Conservation (phyloP, 163 green algal genomes). For the Chlorella variabilis region DNA sequence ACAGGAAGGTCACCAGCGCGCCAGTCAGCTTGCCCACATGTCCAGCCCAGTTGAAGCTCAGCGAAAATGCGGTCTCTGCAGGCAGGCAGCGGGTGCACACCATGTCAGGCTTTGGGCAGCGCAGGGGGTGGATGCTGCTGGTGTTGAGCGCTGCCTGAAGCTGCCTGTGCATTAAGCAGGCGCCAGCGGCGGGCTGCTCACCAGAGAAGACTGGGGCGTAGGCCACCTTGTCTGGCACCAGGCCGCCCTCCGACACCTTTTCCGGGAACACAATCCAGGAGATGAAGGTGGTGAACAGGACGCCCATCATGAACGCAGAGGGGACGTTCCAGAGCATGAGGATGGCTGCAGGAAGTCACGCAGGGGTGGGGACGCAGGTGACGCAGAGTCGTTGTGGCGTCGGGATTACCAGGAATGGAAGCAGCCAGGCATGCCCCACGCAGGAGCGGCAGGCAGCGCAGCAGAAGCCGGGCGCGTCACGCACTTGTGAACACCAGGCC, state of each 20-base stretch:
- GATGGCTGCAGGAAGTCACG: neutral
- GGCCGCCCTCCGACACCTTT: slow-evolving; percentile 29
- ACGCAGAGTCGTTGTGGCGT: too few species aligned
- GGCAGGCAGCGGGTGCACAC: neutral
- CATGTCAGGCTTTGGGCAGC: too few species aligned
- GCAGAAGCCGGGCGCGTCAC: neutral
- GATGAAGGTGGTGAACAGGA: slow-evolving; percentile 69
- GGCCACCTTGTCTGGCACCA: slow-evolving; percentile 28
- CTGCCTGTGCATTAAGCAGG: too few species aligned
- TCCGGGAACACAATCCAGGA: slow-evolving; percentile 59
- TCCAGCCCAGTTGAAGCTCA: slow-evolving; percentile 58
- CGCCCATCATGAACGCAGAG: slow-evolving; percentile 55
- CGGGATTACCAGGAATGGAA: too few species aligned
- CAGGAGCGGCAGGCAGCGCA: too few species aligned
- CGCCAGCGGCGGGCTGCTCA: neutral
- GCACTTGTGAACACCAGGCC: slow-evolving; percentile 66
- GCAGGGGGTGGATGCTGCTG: too few species aligned
- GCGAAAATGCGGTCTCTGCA: slow-evolving; percentile 41
- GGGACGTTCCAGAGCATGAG: slow-evolving; percentile 21
- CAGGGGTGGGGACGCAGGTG: too few species aligned
- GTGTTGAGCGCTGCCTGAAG: too few species aligned
- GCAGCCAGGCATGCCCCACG: too few species aligned
- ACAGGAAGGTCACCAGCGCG: slow-evolving; percentile 63
- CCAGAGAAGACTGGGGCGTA: slow-evolving; percentile 16
- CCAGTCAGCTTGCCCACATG: slow-evolving; percentile 47